phyloP scores from a whole-genome alignment of 306 rosid genomes.

The Lathyrus sativus region DNA sequence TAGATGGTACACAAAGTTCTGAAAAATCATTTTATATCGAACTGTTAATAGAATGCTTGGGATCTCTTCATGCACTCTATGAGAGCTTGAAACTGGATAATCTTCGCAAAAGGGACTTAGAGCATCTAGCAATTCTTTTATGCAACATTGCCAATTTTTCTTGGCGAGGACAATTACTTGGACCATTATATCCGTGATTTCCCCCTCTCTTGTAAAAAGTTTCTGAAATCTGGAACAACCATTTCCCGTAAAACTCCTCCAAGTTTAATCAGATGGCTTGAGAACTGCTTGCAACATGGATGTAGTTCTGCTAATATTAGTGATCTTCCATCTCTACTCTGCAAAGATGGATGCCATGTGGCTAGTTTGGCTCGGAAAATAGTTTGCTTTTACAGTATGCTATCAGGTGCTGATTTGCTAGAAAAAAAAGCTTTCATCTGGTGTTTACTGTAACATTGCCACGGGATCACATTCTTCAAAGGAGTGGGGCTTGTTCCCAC shows the following conservation, averaged over 20 bases:
- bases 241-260: slow-evolving; percentile 62
- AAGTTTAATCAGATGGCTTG: slow-evolving; percentile 92
- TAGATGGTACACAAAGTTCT: slow-evolving; percentile 38
- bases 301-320: too few relatives aligned
- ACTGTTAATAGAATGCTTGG: slow-evolving; percentile 66
- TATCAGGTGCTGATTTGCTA: slow-evolving; percentile 71
- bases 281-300: slow-evolving; percentile 78
- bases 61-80: slow-evolving; percentile 90
- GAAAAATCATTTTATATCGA: slow-evolving; percentile 59
- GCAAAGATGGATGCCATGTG: too few relatives aligned
- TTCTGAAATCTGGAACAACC: slow-evolving; percentile 45
- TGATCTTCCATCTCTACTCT: too few relatives aligned
- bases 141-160: slow-evolving; percentile 74
- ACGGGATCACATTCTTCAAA: slow-evolving; percentile 75
- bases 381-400: too few relatives aligned
- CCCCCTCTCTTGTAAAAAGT: slow-evolving; percentile 63
- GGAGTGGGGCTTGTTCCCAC: too few relatives aligned
- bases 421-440: slow-evolving; percentile 86
- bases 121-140: slow-evolving; percentile 69
- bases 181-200: slow-evolving; percentile 93
- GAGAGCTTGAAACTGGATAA: slow-evolving; percentile 86
- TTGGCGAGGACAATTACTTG: slow-evolving; percentile 72
- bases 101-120: slow-evolving; percentile 90
- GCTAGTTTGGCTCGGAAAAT: too few relatives aligned
- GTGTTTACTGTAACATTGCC: slow-evolving; percentile 73